A percentile compares a stretch with the other conserved stretches of the same genome.
phyloP scores from a whole-genome alignment of 192 early-diverging fungal species.

The Thamnidium elegans region DNA sequence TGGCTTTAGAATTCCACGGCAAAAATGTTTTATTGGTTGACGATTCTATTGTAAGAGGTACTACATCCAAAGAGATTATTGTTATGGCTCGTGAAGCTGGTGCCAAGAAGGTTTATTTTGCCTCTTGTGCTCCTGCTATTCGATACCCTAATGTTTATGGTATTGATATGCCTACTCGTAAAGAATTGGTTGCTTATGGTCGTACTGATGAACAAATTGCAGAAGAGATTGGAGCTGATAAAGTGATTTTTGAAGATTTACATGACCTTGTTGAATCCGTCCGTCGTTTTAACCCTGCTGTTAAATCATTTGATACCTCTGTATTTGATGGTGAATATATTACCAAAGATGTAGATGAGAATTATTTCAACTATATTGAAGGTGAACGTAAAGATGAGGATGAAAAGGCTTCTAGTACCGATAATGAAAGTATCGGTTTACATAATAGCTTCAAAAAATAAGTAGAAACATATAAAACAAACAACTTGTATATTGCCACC shows the following conservation, averaged over 20 bases:
- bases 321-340: constrained; percentile 96
- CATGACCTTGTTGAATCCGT: constrained; percentile 84
- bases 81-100: constrained; percentile 99
- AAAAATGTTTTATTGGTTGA: constrained; percentile 99
- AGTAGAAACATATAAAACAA: background rate
- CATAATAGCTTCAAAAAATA: constrained; percentile 30
- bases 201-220: constrained; percentile 85
- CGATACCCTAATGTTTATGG: constrained; percentile 99
- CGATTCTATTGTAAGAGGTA: constrained; percentile 99
- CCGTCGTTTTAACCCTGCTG: constrained; percentile 77
- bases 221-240: constrained; percentile 87
- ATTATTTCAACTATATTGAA: constrained; percentile 64
- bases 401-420: constrained; percentile 6
- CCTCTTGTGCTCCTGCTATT: constrained; percentile 95
- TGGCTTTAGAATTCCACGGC: constrained; percentile 93
- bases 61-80: constrained; percentile 97
- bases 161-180: constrained; percentile 97
- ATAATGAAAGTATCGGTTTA: constrained; percentile 34
- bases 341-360: constrained; percentile 70
- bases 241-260: constrained; percentile 91
- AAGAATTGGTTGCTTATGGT: constrained; percentile 85
- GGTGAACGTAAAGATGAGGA: constrained; percentile 47
- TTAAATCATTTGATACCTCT: constrained; percentile 89
- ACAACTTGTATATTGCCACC: background rate
- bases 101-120: constrained; percentile 98